Evolutionary conservation across 1,284 basidiomycete genomes (phyloP), one percentile per base, ranked within the genome.

Genomic region (Boletus albobrunnescens): DNA sequence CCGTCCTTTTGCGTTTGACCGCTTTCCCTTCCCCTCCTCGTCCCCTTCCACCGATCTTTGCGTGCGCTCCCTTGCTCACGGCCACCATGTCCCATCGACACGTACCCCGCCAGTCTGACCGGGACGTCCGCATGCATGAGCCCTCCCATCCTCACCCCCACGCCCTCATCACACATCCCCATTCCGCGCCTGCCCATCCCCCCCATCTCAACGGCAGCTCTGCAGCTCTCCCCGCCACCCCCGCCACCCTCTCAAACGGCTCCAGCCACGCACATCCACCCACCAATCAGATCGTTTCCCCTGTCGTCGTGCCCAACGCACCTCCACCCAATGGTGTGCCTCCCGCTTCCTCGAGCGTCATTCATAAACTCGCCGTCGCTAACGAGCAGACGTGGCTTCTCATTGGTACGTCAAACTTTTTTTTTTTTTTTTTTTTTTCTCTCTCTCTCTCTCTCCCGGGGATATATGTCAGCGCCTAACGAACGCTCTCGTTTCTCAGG

Each of bases 371-470:
- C 41, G 82, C 84, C 20, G 75, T 76, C 31, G 90, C 91, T 45
- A 93, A 94, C 65, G 92, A 94, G 65, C 86, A 91, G 67, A 94
- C 91, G 33, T 94, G 91, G 91, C 78, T 94, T 54, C 73, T 93
- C 58, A 93, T 94, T 67, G 91, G 91, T 91, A 20, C 44, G 79
- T 61, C 43, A 27, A 33, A 52, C 26, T 53, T 50, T 47, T 44
- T 44, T 56, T n/a, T n/a, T n/a, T n/a, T n/a, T n/a, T n/a, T n/a
- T n/a, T n/a, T n/a, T n/a, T n/a, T n/a, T n/a, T n/a, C n/a, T n/a
- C n/a, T n/a, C n/a, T n/a, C n/a, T n/a, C n/a, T n/a, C n/a, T n/a
- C n/a, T 51, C 28, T 36, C 7, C 23, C 16, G 4, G 38, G 20
- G n/a, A n/a, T n/a, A 27, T 26, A 7, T 10, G 13, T n/a, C 30